Conservation (phyloP, 495 filamentous ascomycete genomes). For the Neurospora sp. region DNA sequence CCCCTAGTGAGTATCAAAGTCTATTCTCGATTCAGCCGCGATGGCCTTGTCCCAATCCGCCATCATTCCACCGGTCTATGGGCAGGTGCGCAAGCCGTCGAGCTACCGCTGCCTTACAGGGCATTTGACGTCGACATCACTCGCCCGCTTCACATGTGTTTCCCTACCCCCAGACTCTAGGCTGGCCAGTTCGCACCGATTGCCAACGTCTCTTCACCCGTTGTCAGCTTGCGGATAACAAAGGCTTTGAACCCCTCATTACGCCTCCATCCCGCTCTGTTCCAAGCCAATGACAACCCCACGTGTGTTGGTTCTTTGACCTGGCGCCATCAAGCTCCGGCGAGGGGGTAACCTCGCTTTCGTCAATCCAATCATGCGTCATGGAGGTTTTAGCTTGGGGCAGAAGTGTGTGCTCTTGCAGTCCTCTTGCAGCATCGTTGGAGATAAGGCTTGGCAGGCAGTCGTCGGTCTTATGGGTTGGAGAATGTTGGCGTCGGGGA, state of each 20-base stretch:
- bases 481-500: not conserved
- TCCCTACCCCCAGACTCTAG: not conserved
- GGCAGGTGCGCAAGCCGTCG: not conserved
- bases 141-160: not conserved
- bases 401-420: not conserved
- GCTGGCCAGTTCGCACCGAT: not conserved
- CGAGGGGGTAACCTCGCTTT: not conserved
- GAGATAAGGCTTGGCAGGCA: not conserved
- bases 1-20: not conserved
- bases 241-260: not conserved
- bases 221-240: not conserved
- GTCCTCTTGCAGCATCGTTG: not conserved
- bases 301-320: not conserved
- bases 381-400: not conserved
- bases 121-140: not conserved
- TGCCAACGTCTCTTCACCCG: not conserved
- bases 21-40: not conserved
- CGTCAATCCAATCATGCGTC: not conserved
- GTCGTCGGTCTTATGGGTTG: not conserved
- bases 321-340: not conserved
- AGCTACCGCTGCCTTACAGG: not conserved
- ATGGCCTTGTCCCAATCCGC: not conserved
- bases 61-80: not conserved
- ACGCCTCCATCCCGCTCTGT: not conserved
- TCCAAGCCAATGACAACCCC: not conserved